These are phyloP conservation scores for Hirsutella minnesotensis DNA, from an alignment of 2,329 filamentous ascomycete species.

Conservation along the genomic window DNA sequence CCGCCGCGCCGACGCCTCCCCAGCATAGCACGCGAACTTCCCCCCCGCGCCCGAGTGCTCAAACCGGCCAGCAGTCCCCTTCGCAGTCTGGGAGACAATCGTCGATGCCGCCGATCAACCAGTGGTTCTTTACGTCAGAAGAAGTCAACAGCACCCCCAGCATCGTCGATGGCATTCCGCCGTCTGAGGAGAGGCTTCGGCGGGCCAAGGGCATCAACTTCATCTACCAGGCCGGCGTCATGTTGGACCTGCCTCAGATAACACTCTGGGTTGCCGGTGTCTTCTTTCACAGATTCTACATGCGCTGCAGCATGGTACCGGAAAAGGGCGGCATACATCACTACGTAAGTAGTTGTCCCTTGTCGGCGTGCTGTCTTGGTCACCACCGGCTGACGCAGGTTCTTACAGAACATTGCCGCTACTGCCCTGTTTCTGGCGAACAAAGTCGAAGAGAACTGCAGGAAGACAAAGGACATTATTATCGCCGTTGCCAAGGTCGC, in stretches of 20 bases:
- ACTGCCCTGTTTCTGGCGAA: slow-evolving; percentile 89
- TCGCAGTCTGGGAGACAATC: slow-evolving; percentile 25
- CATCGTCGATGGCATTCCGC: slow-evolving; percentile 67
- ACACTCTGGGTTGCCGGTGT: slow-evolving; percentile 86
- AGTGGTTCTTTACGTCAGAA: slow-evolving; percentile 83
- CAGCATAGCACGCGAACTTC: slow-evolving; percentile 42
- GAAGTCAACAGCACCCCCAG: slow-evolving; percentile 78
- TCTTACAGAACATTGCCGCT: slow-evolving; percentile 62
- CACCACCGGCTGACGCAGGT: no score
- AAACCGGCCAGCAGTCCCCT: slow-evolving; percentile 31
- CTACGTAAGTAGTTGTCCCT: slow-evolving; percentile 51
- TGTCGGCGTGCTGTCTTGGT: no score
- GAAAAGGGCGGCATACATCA: slow-evolving; percentile 74
- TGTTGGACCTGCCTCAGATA: slow-evolving; percentile 83
- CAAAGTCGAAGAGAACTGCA: slow-evolving; percentile 93
- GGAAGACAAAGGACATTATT: slow-evolving; percentile 90
- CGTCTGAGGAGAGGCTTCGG: slow-evolving; percentile 65
- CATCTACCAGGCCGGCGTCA: slow-evolving; percentile 85
- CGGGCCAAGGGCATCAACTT: slow-evolving; percentile 93
- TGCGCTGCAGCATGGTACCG: slow-evolving; percentile 73
- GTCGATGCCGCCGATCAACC: slow-evolving; percentile 32
- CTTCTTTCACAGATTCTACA: slow-evolving; percentile 93
- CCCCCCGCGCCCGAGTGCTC: slow-evolving; percentile 36
- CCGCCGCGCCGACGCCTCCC: slow-evolving; percentile 50
- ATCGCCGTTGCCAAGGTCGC: slow-evolving; percentile 88